A percentile compares a stretch with the other conserved stretches of the same genome.
These are phyloP conservation scores for Metschnikowia henanensis DNA, from an alignment of 805 yeast genomes.

Conservation along the genomic window DNA sequence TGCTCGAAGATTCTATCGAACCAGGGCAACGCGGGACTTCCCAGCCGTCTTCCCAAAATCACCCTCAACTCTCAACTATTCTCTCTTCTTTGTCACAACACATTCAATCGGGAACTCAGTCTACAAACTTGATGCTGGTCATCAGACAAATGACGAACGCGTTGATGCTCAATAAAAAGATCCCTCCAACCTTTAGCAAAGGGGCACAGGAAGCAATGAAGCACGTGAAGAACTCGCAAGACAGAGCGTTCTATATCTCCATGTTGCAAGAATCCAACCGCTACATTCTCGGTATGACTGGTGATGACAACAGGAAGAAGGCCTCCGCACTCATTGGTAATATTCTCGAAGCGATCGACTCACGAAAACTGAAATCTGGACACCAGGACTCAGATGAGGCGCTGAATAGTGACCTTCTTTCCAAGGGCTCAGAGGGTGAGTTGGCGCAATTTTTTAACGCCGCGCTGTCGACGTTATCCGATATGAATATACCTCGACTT, in stretches of 20 bases:
- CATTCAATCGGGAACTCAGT: constrained; percentile 23
- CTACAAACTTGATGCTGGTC: constrained; percentile 32
- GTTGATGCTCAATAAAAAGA: constrained; percentile 20
- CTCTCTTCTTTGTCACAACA: constrained; percentile 32
- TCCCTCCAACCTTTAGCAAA: constrained; percentile 12
- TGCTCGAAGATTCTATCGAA: constrained; percentile 25
- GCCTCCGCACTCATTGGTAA: constrained; percentile 27
- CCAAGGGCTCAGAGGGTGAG: background rate
- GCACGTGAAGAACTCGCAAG: constrained; percentile 18
- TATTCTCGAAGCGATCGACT: constrained; percentile 17
- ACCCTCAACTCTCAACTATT: constrained; percentile 35
- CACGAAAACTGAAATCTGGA: background rate
- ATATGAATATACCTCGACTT: constrained; percentile 22
- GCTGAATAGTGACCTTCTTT: too few relatives aligned
- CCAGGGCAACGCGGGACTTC: constrained; percentile 1
- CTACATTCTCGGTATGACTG: constrained; percentile 23
- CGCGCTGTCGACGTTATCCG: constrained; percentile 26
- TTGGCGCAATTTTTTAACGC: constrained; percentile 17
- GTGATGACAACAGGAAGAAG: constrained; percentile 15
- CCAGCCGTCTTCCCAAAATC: constrained; percentile 13
- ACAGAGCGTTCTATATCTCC: constrained; percentile 26
- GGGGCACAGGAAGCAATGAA: constrained; percentile 14
- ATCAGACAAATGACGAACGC: constrained; percentile 41
- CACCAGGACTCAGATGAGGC: too few relatives aligned
- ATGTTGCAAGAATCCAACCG: constrained; percentile 33